Base-by-base conservation (phyloP, 2,329 filamentous ascomycete genomes). In the Aspergillus amoenus region DNA sequence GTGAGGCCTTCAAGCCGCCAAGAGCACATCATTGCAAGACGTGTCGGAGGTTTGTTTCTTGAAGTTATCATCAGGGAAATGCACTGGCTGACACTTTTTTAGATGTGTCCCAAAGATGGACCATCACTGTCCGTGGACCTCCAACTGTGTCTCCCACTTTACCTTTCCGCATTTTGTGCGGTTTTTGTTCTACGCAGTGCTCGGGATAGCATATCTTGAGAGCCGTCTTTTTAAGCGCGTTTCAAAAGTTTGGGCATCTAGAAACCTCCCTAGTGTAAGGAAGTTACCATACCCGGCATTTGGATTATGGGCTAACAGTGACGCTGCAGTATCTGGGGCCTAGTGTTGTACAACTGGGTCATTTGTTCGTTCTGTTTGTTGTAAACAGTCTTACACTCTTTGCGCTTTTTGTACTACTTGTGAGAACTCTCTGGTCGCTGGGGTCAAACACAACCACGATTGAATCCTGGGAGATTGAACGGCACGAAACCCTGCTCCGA, bases 51-150 rank as follows among this genome's bases (percentile, higher is more conserved):
- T 84, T 12, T 11, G 47, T 13, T 4, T 43, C 3, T 15, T 30
- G 15, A 32, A 12, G 2, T 9, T 30, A 18, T 9, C 2, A n/a
- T 6, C 9, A 9, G 27, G 17, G 17, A 18, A 2, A 12, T 12
- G 8, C 7, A 22, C n/a, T 30, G 37, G 47, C 61, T 67, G 17
- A 67, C 49, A 11, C n/a, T 17, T 13, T 24, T 15, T 37, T 49
- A 84, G 82, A 72, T 86, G 84, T 64, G 81, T 87, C 49, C 83
- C 83, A 1, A 86, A 85, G 70, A 86, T 86, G 84, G 84, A 87
- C 68, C 84, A 87, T 67, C 85, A 88, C 68, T 88, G 85, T 67
- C 84, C 85, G 6, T 88, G 85, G 85, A 87, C 84, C 22, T 76
- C 74, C 34, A 88, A 88, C 65, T 88, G 85, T 65, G 84, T 88